phyloP scores from a whole-genome alignment of 192 early-diverging fungal species.

The Piromyces sp. region DNA sequence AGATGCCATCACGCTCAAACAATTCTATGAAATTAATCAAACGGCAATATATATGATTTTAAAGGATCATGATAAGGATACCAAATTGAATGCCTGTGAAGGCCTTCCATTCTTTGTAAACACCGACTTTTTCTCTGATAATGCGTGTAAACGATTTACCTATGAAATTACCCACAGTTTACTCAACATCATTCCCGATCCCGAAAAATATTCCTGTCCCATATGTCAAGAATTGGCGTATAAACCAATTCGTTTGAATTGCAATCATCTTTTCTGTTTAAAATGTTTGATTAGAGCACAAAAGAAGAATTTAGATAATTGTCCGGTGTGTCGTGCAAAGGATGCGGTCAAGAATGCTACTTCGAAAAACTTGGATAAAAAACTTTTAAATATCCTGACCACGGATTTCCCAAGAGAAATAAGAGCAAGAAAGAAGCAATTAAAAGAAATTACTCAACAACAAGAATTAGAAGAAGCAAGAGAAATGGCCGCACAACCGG shows the following conservation, averaged over 20 bases:
- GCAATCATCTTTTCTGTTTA: constrained; percentile 61
- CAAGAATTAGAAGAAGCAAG: background rate
- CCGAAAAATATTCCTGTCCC: constrained; percentile 64
- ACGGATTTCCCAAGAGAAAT: background rate
- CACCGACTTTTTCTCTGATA: constrained; percentile 21
- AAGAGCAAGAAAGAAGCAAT: background rate
- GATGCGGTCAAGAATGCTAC: constrained; percentile 39
- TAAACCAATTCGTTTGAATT: constrained; percentile 58
- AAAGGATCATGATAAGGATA: constrained; percentile 79
- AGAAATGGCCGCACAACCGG: background rate
- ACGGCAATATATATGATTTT: constrained; percentile 64
- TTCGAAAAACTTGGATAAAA: background rate
- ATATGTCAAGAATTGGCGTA: constrained; percentile 57
- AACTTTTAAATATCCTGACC: background rate
- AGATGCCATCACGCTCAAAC: constrained; percentile 43
- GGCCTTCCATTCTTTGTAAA: constrained; percentile 28
- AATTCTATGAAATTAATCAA: constrained; percentile 58
- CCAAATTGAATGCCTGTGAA: constrained; percentile 23
- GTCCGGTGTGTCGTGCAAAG: constrained; percentile 52
- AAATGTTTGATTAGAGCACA: constrained; percentile 64
- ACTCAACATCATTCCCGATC: constrained; percentile 55
- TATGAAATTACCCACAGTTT: constrained; percentile 42
- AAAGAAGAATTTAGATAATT: constrained; percentile 37
- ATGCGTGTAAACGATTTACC: constrained; percentile 32
- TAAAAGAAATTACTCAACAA: background rate